Evolutionary conservation across 1,284 basidiomycete species (phyloP), one percentile per base, ranked within the genome.

Genomic region (Leccinum subatratum): DNA sequence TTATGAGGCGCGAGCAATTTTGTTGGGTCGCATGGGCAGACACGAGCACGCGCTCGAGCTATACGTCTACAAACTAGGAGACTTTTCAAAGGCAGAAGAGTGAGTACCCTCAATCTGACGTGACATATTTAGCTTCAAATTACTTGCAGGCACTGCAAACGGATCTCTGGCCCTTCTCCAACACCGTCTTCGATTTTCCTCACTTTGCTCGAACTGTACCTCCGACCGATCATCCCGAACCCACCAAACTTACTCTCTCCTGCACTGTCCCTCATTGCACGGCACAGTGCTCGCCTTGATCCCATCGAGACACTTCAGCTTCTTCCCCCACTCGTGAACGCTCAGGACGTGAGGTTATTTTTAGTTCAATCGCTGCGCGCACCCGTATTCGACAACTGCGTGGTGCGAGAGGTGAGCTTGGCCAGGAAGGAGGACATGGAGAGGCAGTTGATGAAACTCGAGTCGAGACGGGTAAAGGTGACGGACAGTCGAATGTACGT

Each of bases 11-110:
- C 88, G 95, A 48, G 96, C 97, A 0, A 87, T 96, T 65, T 82
- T 99, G 4, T 81, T 98, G 4, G 97, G 96, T 3, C 86, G 92
- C 22, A 83, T 98, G 67, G 94, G 93, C 1, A 88, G 93, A 67
- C 95, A 99, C 72, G 93, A 96, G 71, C 93, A 91, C 67, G 96
- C 96, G 0, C 85, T 99, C 28, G 91, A 94, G 73, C 86, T 97
- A 30, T 98, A 98, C 76, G 95, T 96, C 1, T 91, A 96, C 74
- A 86, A 88, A 58, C 81, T 98, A 32, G 83, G 88, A 42, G 92
- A 96, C 74, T 92, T 90, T 75, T 69, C 79, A 14, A 93, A 93
- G 67, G 97, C 97, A 0, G 96, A 98, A 80, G 87, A 92, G 91
- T 95, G 72, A 70, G 87, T 72, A 30, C 14, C n/a, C 3, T 62